phyloP scores from a whole-genome alignment of 352 stramenopile genomes.

The Phytopythium aichiense region DNA sequence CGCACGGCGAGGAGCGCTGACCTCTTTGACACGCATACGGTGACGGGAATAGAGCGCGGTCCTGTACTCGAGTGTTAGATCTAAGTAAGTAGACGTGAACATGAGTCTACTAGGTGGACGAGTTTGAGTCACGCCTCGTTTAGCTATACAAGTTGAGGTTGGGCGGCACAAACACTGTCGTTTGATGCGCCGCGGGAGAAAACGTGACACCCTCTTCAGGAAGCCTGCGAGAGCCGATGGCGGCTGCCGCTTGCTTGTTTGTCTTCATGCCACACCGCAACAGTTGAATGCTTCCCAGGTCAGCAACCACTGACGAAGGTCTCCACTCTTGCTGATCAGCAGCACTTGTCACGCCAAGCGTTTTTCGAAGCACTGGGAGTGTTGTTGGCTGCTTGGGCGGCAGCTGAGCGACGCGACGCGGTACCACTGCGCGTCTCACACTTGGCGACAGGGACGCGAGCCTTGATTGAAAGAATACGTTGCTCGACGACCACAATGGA shows the following conservation, averaged over 20 bases:
- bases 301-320: not conserved
- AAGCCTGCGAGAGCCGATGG: not conserved
- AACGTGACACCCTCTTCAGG: not conserved
- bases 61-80: not conserved
- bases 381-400: not conserved
- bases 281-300: not conserved
- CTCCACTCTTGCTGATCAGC: not conserved
- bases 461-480: too few species aligned
- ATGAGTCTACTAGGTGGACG: too few species aligned
- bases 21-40: slow-evolving; percentile 3
- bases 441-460: too few species aligned
- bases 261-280: not conserved
- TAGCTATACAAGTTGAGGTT: slow-evolving; percentile 3
- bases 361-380: not conserved
- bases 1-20: not conserved
- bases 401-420: not conserved
- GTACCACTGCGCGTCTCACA: not conserved
- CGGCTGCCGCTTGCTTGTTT: too few species aligned
- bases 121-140: not conserved
- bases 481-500: too few species aligned
- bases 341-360: too few species aligned
- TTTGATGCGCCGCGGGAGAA: slow-evolving; percentile 4
- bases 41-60: not conserved
- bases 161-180: slow-evolving; percentile 4
- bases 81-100: not conserved